Evolutionary conservation across 1,284 basidiomycete species (phyloP).

Genomic region (Trichosporon sp.): DNA sequence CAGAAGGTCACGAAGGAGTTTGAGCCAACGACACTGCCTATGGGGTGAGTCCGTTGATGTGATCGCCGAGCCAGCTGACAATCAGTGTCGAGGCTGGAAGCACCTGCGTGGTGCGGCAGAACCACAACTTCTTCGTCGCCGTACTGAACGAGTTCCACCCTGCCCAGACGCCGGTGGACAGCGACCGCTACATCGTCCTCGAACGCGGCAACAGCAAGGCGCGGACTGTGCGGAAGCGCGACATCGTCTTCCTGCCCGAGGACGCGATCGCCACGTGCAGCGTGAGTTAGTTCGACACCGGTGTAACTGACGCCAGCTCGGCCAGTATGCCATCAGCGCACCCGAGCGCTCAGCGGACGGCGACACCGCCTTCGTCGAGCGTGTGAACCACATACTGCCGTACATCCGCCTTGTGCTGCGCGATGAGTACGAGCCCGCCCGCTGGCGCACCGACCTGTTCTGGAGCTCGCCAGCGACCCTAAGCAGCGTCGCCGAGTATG

Average conservation of each 20-base stretch:
- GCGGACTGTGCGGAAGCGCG: not conserved
- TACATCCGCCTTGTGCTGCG: conserved; percentile 25
- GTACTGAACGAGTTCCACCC: conserved; percentile 17
- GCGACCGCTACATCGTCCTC: conserved; percentile 20
- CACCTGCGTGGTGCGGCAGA: conserved; percentile 5
- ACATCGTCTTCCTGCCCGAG: conserved; percentile 26
- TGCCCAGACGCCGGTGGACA: conserved; percentile 12
- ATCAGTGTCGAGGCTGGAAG: conserved; percentile 1
- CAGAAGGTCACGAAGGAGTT: not conserved
- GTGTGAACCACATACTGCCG: not conserved
- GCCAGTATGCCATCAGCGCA: not conserved
- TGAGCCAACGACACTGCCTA: not conserved
- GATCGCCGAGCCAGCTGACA: not conserved
- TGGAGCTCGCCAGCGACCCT: conserved; percentile 11
- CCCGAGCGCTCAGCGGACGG: not conserved
- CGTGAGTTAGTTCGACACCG: conserved; percentile 16
- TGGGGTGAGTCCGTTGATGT: not conserved
- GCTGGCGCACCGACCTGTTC: conserved; percentile 32
- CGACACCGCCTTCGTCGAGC: not conserved
- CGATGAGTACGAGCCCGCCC: conserved; percentile 32
- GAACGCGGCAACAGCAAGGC: conserved; percentile 12
- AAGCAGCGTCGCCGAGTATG: conserved; percentile 15
- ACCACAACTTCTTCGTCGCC: conserved; percentile 8
- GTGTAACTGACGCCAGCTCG: not conserved
- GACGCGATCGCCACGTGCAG: conserved; percentile 25